Conservation (phyloP, 139 green algal genomes). For the Chlorokybus atmophyticus region DNA sequence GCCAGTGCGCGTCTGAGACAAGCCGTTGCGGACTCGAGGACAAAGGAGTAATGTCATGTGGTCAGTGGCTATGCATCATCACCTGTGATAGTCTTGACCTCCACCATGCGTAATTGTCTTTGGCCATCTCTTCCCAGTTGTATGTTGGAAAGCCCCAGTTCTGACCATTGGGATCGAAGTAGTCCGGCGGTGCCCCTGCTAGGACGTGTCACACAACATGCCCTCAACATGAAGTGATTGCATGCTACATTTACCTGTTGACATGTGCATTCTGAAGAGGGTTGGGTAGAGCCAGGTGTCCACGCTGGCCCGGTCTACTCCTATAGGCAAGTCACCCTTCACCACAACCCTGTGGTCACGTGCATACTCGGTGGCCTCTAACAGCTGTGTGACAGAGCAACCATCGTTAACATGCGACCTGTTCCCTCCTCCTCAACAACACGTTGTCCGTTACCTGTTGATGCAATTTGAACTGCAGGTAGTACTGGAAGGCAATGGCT, state of each 20-base stretch:
- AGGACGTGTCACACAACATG: too few species aligned
- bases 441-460: conserved; percentile 27
- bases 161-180: conserved; percentile 73
- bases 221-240: too few species aligned
- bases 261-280: conserved; percentile 82
- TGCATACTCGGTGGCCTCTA: conserved; percentile 47
- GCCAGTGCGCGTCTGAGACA: too few species aligned
- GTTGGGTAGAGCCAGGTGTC: conserved; percentile 74
- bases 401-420: not conserved
- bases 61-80: not conserved
- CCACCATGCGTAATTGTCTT: conserved; percentile 83
- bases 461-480: conserved; percentile 82
- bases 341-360: conserved; percentile 51
- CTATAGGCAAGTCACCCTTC: conserved; percentile 95
- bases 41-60: not conserved
- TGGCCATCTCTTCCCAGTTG: conserved; percentile 87
- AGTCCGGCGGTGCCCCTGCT: conserved; percentile 81
- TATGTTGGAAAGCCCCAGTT: conserved; percentile 98
- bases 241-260: too few species aligned
- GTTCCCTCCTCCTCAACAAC: too few species aligned
- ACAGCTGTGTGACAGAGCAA: conserved; percentile 53
- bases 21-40: too few species aligned
- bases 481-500: conserved; percentile 53
- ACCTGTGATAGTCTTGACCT: conserved; percentile 46
- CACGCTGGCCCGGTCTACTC: conserved; percentile 81